Evolutionary conservation across 257 asterid genomes (phyloP), one percentile per base, ranked within the genome.

Genomic region (Ocimum tenuiflorum): DNA sequence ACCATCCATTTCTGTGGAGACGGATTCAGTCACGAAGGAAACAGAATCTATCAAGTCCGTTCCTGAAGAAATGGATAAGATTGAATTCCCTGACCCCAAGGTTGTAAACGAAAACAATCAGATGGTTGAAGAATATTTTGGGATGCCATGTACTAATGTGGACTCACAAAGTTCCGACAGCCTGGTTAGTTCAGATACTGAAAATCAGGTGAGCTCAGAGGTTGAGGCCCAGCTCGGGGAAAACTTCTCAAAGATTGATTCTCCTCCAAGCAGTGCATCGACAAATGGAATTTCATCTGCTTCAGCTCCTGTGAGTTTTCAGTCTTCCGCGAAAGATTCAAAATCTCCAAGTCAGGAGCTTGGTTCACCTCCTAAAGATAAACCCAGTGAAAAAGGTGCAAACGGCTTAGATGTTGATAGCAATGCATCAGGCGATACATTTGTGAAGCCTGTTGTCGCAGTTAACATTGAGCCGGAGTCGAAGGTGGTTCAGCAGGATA

Each of bases 1-100:
- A 6, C 80, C 80, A 13, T 61, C 73, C 5, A 8, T 60, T 2
- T 74, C 79, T 17, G 84, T 69, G 73, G 80, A 68, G 62, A 47
- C 55, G 13, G 80, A 82, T 57, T 51, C 71, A 35, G 55, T 23
- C 11, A 65, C 20, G 49, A 79, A 43, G 31, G 86, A 83, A 14
- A 71, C 39, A 0, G 86, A 85, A 46, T 72, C 65, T 43, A 73
- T 20, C 58, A 74, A 79, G 46, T 61, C 85, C 1, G 69, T 56
- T 13, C 50, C 87, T 2, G 45, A 66, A 24, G 95, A 82, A 52
- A 70, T 89, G 69, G 96, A 83, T 23, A 86, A 78, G 76, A 86
- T 92, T 6, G 98, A 92, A 87, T 92, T 92, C 71, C 99, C 97
- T 1, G 99, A 92, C 67, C 99, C 97, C 1, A 88, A 84, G 69